Evolutionary conservation across 768 basidiomycete genomes (phyloP), one percentile per base, ranked within the genome.

Genomic region (Rhodosporidiobolus odoratus): DNA sequence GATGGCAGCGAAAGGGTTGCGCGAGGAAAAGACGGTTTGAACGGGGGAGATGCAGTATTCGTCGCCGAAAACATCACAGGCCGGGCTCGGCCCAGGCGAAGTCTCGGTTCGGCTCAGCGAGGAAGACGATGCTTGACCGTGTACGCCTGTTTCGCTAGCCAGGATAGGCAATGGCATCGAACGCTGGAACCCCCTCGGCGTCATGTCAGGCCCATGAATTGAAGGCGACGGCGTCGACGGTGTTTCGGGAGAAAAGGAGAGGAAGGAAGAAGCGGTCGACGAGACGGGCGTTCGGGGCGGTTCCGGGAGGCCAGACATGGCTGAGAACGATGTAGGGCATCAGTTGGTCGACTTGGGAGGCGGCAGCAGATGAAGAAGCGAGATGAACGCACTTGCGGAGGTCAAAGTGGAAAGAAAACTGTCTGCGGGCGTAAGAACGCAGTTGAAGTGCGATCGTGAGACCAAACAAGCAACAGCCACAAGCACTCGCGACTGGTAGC

Each of bases 191-290:
- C 34, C 34, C 9, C 19, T 25, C 19, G 25, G 23, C 7, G 43
- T 59, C n/a, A 41, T 30, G 19, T 64, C 25, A 43, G 61, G 1
- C 48, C 48, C 19, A 30, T 21, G n/a, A 6, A n/a, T 23, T 5
- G 12, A 23, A 3, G 54, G 4, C 1, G 45, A 13, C 4, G 47
- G 58, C 0, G 47, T 50, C 17, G 4, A 3, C 2, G 65, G 47
- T 13, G 56, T 37, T 1, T 66, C 65, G n/a, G 65, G 65, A 25
- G 65, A 66, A 32, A 66, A 59, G 48, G 65, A 66, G 13, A 66
- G 58, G 65, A 66, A 66, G 35, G 65, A 66, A 7, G 43, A 45
- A 1, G 56, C 56, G 17, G 56, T 35, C 37, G 65, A 66, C 4
- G 65, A 59, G 27, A 52, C 37, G 35, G 64, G 64, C 17, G 64